These are phyloP conservation scores for Eucalyptus leucophloia DNA, from an alignment of 345 rosid species.

Conservation along the genomic window DNA sequence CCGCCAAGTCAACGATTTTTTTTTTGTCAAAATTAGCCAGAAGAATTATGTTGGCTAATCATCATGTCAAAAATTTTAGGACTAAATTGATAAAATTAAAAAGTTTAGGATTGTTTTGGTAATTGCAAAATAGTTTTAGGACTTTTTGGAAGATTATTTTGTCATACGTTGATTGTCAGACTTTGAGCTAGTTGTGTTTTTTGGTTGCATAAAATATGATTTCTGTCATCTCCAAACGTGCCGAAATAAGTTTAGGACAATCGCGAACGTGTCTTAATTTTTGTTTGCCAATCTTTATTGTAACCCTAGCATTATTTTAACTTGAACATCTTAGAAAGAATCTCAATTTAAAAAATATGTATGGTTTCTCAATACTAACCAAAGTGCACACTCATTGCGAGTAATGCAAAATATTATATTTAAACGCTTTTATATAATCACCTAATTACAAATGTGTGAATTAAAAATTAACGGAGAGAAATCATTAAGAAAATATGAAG, in stretches of 20 bases:
- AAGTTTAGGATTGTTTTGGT: background rate
- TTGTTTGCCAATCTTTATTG: background rate
- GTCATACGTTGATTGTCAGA: background rate
- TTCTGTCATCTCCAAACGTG: background rate
- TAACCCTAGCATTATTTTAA: background rate
- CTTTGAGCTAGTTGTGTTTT: background rate
- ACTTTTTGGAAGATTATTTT: background rate
- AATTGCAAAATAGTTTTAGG: background rate
- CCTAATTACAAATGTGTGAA: background rate
- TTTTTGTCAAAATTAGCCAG: background rate
- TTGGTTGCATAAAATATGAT: background rate
- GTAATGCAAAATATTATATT: background rate
- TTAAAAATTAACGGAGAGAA: background rate
- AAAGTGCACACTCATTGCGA: background rate
- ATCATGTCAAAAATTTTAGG: background rate
- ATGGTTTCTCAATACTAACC: background rate
- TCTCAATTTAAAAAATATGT: background rate
- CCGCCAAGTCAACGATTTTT: accelerated
- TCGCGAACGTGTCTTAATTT: background rate
- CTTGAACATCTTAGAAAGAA: background rate
- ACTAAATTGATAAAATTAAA: background rate
- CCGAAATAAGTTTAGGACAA: background rate
- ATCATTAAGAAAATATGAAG: background rate
- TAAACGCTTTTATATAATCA: background rate
- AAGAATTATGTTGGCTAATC: background rate